Percentiles rank a stretch among this genome's conserved stretches.
These are phyloP conservation scores for Fonsecaea monophora DNA, from an alignment of 2,329 filamentous ascomycete species.

Conservation along the genomic window DNA sequence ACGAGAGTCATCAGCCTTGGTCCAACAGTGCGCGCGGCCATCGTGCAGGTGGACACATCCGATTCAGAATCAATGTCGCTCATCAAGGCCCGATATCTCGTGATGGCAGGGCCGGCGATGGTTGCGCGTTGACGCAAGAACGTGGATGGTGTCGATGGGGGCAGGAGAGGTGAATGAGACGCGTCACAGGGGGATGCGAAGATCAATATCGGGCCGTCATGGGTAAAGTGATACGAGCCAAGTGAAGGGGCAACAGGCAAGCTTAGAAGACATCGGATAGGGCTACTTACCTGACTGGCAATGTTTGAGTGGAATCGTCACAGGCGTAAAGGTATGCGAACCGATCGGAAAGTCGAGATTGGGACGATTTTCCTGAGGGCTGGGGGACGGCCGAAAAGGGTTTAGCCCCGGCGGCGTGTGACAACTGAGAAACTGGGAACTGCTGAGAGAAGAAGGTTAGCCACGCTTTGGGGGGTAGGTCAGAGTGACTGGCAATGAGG, in stretches of 20 bases:
- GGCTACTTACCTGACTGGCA: slow-evolving; percentile 41
- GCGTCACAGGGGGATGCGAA: slow-evolving; percentile 29
- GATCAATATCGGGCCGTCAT: not conserved
- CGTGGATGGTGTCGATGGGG: slow-evolving; percentile 14
- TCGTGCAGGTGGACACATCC: slow-evolving; percentile 16
- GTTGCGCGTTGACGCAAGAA: slow-evolving; percentile 20
- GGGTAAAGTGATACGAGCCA: slow-evolving; percentile 13
- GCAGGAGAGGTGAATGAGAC: slow-evolving; percentile 17
- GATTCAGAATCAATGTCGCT: slow-evolving; percentile 10
- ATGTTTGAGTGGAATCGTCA: slow-evolving; percentile 40
- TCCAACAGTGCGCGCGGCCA: slow-evolving; percentile 25
- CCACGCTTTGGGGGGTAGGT: slow-evolving; percentile 26
- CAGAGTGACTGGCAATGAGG: slow-evolving; percentile 30
- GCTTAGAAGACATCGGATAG: slow-evolving; percentile 32
- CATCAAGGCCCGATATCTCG: slow-evolving; percentile 4
- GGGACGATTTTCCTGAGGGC: slow-evolving; percentile 32
- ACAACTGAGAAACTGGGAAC: slow-evolving; percentile 14
- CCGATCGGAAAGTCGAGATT: slow-evolving; percentile 39
- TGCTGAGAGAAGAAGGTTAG: slow-evolving; percentile 32
- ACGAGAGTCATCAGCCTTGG: slow-evolving; percentile 43
- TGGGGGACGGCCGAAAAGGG: slow-evolving; percentile 34
- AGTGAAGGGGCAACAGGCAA: slow-evolving; percentile 14
- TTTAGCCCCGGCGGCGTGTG: slow-evolving; percentile 32
- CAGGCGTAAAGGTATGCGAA: slow-evolving; percentile 40
- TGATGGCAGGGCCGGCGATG: slow-evolving; percentile 22